Conservation (phyloP, 1,284 basidiomycete genomes). For the Fistulinella cinereoalba region DNA sequence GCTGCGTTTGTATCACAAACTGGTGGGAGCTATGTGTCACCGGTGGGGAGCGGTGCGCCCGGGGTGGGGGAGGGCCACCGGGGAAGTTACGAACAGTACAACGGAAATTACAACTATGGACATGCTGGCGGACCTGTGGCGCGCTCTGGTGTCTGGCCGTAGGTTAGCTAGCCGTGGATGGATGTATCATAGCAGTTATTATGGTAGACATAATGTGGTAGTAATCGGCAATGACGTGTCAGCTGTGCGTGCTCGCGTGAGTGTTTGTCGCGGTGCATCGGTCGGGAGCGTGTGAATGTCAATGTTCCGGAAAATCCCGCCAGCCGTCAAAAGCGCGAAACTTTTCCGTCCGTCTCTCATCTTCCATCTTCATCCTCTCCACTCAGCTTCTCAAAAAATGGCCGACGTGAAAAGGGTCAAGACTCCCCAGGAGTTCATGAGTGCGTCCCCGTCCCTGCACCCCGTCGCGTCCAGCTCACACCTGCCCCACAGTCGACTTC, state of each 20-base stretch:
- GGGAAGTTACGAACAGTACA: slow-evolving; percentile 26
- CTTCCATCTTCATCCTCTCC: slow-evolving; percentile 43
- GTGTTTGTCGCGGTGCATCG: slow-evolving; percentile 14
- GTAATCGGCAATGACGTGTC: slow-evolving; percentile 5
- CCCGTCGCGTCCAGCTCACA: slow-evolving; percentile 5
- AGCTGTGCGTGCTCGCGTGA: background rate
- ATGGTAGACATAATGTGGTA: slow-evolving; percentile 9
- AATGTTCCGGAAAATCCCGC: slow-evolving; percentile 39
- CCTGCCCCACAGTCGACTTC: slow-evolving; percentile 65
- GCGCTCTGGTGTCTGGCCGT: slow-evolving; percentile 30
- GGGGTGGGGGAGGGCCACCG: slow-evolving; percentile 22
- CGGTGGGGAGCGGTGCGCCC: slow-evolving; percentile 7
- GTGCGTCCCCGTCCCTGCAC: slow-evolving; percentile 32
- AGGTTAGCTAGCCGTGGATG: slow-evolving; percentile 14
- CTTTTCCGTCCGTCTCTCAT: slow-evolving; percentile 36
- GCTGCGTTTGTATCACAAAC: slow-evolving; percentile 19
- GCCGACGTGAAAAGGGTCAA: slow-evolving; percentile 74
- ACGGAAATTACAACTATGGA: slow-evolving; percentile 26
- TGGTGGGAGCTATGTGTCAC: slow-evolving; percentile 27
- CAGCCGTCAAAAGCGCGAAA: slow-evolving; percentile 37
- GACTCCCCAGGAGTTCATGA: slow-evolving; percentile 75
- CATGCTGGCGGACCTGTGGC: slow-evolving; percentile 25
- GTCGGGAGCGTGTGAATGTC: slow-evolving; percentile 39
- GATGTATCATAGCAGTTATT: slow-evolving; percentile 23
- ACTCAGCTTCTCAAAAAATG: slow-evolving; percentile 64